Evolutionary conservation across 345 rosid species (phyloP).

Genomic region (Kernera saxatilis): DNA sequence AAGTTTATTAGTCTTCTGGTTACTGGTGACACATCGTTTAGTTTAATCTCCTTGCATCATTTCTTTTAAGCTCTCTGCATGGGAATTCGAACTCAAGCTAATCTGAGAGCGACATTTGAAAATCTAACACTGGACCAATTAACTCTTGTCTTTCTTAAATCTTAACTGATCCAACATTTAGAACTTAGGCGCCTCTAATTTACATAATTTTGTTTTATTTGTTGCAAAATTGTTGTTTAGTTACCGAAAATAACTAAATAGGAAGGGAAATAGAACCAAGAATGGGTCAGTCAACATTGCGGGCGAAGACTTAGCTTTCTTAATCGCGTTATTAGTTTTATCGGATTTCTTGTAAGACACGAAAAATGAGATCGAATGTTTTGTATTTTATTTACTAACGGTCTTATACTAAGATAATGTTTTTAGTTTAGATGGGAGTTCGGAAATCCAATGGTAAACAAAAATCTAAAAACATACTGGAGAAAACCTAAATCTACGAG

Average conservation of each 20-base stretch:
- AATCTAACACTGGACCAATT: background rate
- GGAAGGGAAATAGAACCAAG: background rate
- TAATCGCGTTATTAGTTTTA: slow-evolving; percentile 17
- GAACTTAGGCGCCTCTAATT: background rate
- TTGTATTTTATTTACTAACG: background rate
- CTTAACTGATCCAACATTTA: background rate
- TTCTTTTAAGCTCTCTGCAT: background rate
- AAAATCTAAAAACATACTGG: too few species aligned
- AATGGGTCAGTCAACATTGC: slow-evolving; percentile 17
- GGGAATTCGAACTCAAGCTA: background rate
- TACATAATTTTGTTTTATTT: background rate
- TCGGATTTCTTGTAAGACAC: background rate
- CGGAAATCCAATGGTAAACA: too few species aligned
- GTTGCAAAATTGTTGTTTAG: background rate
- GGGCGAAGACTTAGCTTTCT: slow-evolving; percentile 22
- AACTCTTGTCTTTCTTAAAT: background rate
- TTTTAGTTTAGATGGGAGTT: too few species aligned
- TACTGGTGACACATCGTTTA: background rate
- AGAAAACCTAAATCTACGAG: too few species aligned
- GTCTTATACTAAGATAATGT: background rate
- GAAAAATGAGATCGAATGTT: background rate
- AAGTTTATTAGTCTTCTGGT: background rate
- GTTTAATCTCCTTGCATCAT: background rate
- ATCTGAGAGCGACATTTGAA: background rate
- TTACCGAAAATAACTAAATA: background rate